phyloP scores from a whole-genome alignment of 495 filamentous ascomycete species.

The Aspergillus sparsus region DNA sequence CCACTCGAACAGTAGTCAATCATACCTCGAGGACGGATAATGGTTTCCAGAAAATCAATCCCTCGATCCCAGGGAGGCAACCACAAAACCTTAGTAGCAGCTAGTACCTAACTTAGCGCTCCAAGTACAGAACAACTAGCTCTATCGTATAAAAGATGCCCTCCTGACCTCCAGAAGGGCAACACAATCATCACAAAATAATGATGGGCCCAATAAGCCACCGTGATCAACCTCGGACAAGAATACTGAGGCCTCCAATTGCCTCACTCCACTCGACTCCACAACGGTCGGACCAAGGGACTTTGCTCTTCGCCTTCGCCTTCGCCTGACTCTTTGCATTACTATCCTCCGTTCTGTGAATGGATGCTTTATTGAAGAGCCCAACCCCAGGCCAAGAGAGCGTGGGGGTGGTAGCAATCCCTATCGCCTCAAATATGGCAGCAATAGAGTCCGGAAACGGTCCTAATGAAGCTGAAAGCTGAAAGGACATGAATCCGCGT shows the following conservation, averaged over 20 bases:
- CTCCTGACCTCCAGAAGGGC: background rate
- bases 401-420: conserved; percentile 11
- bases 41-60: too few species aligned
- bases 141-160: background rate
- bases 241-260: background rate
- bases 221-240: background rate
- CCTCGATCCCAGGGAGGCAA: too few species aligned
- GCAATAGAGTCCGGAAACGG: conserved; percentile 1
- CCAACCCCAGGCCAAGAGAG: conserved; percentile 14
- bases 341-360: background rate
- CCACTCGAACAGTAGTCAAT: too few species aligned
- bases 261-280: conserved; percentile 5
- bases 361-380: background rate
- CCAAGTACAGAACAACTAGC: too few species aligned
- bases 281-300: conserved; percentile 1
- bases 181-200: background rate
- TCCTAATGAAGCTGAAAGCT: background rate
- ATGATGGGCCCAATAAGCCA: background rate
- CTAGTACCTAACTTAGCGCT: too few species aligned
- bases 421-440: background rate
- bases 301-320: background rate
- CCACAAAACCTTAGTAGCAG: too few species aligned
- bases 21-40: too few species aligned
- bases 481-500: background rate
- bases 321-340: background rate